Evolutionary conservation across 345 rosid genomes (phyloP).

Genomic region (Draba incana): DNA sequence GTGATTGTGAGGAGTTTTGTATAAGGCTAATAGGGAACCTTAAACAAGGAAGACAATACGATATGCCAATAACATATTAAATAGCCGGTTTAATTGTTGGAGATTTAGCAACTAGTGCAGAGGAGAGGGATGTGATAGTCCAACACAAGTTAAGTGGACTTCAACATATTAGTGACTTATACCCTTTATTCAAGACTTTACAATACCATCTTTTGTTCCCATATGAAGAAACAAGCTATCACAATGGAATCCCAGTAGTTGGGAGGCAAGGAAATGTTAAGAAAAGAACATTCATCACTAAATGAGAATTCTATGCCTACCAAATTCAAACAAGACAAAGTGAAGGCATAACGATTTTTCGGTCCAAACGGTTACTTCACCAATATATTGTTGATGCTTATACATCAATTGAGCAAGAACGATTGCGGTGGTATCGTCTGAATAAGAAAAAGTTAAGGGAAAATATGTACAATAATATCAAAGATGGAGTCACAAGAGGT

Average conservation of each 20-base stretch:
- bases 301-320: neutral
- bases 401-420: neutral
- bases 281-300: neutral
- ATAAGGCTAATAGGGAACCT: no score
- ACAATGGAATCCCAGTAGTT: neutral
- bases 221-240: neutral
- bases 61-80: no score
- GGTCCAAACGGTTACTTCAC: neutral
- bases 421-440: neutral
- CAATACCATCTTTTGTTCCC: neutral
- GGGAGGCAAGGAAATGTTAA: neutral
- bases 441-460: neutral
- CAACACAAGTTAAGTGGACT: no score
- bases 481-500: neutral
- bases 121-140: no score
- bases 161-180: no score
- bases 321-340: neutral
- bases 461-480: neutral
- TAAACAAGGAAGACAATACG: no score
- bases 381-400: neutral
- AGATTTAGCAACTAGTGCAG: no score
- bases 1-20: no score
- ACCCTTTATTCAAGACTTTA: neutral
- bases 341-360: neutral
- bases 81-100: no score